Evolutionary conservation across 345 rosid species (phyloP), one percentile per base, ranked within the genome.

Genomic region (Populus simonii): DNA sequence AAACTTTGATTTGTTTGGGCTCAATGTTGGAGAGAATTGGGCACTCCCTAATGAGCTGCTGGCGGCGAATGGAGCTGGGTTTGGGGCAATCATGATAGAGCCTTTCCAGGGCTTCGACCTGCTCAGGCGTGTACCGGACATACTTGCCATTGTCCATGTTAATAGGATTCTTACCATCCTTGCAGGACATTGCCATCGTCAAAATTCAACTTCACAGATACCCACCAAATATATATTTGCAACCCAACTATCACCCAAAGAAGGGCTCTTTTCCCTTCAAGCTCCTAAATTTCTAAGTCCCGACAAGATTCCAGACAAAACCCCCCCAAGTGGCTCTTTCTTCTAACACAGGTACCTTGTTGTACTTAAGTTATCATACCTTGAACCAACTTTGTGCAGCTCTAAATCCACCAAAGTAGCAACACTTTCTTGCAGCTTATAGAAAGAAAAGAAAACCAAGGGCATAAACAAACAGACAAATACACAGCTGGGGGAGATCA

Each of bases 71-170:
- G 36, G 98, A 96, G 84, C 98, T 96, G 67, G 99, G 99, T 78
- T 96, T 96, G 66, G 99, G 98, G 83, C 99, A 96, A 3, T 96
- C 98, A 79, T 92, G 98, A 85, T 96, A 96, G 71, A 96, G 92
- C 91, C 98, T 94, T 91, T 96, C 99, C 72, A 96, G 94, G 73
- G 99, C 98, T 84, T 96, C 99, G 77, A 96, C 98, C 90, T 96
- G 99, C 88, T 96, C 99, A 88, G 97, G 97, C 66, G 98, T 96
- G 85, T 96, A 96, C 82, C 99, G 88, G 13, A 96, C 98, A 85
- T 96, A 96, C 89, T 96, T 96, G 31, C 98, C 99, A 83, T 96
- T 96, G 66, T 96, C 99, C 79, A 96, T 66, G 79, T 85, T 87
- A 74, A 86, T 90, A 66, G 76, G 81, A 65, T 75, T 79, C 86